Evolutionary conservation across 75 land plant genomes (phyloP).

Genomic region (Pinus taeda): DNA sequence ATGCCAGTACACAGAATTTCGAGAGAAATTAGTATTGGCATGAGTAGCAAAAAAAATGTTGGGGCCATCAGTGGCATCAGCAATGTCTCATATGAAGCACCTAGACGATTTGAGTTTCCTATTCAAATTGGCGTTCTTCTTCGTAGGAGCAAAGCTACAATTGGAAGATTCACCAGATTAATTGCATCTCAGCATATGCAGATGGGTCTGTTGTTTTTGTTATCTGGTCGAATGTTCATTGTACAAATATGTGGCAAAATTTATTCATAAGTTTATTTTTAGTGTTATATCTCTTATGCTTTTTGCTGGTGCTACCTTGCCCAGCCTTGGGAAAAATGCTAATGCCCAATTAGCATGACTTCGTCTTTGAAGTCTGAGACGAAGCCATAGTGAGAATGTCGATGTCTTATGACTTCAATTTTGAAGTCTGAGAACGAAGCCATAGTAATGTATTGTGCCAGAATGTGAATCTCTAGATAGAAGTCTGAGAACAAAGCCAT

Average conservation of each 20-base stretch:
- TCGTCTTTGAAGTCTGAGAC: no score
- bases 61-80: conserved; percentile 9
- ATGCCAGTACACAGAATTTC: not conserved
- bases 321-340: no score
- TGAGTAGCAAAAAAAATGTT: conserved; percentile 1
- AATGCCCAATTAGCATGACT: no score
- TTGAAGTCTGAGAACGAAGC: no score
- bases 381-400: no score
- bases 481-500: no score
- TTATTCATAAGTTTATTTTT: not conserved
- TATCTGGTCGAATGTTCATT: conserved; percentile 50
- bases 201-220: conserved; percentile 56
- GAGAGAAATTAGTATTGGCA: not conserved
- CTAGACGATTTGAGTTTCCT: not conserved
- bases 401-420: no score
- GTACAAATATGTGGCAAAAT: not conserved
- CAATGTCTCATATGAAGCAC: not conserved
- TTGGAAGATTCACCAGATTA: conserved; percentile 48
- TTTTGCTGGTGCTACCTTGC: no score
- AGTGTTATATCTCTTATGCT: no score
- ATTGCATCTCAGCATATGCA: conserved; percentile 76
- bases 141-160: conserved; percentile 28
- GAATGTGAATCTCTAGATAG: no score
- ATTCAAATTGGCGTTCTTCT: conserved; percentile 17
- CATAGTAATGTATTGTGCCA: no score